Percentiles rank a stretch among this genome's conserved stretches.
These are phyloP conservation scores for Hericium erinaceus DNA, from an alignment of 768 basidiomycete genomes.

Conservation along the genomic window DNA sequence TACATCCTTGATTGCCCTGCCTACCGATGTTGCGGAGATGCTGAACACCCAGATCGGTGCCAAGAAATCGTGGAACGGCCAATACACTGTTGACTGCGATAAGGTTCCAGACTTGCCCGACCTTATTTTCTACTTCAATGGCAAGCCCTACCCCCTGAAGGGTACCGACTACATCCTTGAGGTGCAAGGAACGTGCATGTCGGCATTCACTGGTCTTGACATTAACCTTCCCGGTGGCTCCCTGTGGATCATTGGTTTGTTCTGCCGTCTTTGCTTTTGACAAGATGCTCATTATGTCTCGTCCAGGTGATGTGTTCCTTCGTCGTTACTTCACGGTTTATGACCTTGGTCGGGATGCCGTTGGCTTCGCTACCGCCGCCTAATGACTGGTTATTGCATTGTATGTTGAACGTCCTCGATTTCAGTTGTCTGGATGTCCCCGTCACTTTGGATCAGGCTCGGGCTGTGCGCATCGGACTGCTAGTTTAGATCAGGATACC, in stretches of 20 bases:
- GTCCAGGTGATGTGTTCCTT: constrained; percentile 77
- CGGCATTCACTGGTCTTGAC: constrained; percentile 86
- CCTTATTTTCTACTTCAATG: constrained; percentile 74
- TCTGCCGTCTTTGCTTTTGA: not conserved
- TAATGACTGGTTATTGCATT: constrained; percentile 12
- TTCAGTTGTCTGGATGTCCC: not conserved
- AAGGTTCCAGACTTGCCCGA: constrained; percentile 80
- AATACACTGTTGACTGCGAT: constrained; percentile 84
- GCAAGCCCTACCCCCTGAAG: constrained; percentile 70
- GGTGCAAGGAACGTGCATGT: constrained; percentile 88
- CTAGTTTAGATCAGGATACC: not conserved
- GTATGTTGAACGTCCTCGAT: not conserved
- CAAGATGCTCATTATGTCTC: not conserved
- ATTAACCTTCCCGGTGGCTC: constrained; percentile 71
- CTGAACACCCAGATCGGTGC: constrained; percentile 93
- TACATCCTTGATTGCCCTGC: constrained; percentile 89
- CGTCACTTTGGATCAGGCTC: no score
- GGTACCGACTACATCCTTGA: constrained; percentile 86
- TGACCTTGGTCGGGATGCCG: constrained; percentile 66
- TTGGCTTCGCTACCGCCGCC: constrained; percentile 66
- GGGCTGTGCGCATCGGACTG: not conserved
- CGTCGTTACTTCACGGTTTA: constrained; percentile 92
- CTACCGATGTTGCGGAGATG: constrained; percentile 95
- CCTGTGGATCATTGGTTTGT: constrained; percentile 85
- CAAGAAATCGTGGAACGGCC: constrained; percentile 91